phyloP scores from a whole-genome alignment of 2,329 filamentous ascomycete genomes.

The Hymenotorrendiella dingleyae region DNA sequence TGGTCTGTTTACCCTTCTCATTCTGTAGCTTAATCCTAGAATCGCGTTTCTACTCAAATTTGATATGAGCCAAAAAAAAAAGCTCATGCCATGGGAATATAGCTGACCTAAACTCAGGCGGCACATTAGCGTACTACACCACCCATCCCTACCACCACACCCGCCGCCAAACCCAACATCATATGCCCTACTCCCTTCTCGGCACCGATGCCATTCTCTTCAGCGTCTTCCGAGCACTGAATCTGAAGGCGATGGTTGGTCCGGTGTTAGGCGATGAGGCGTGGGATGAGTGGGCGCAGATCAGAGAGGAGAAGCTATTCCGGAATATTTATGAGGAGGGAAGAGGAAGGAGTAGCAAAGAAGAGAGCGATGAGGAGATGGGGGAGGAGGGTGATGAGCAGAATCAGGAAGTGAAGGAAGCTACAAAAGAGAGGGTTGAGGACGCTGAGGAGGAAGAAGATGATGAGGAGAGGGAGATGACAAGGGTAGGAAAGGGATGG shows the following conservation, averaged over 20 bases:
- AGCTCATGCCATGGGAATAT: too few relatives aligned
- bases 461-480: background rate
- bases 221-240: constrained; percentile 30
- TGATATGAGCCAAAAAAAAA: too few relatives aligned
- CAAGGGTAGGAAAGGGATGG: constrained; percentile 7
- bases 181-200: constrained; percentile 37
- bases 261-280: constrained; percentile 25
- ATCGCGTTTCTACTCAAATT: too few relatives aligned
- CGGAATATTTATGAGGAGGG: constrained; percentile 6
- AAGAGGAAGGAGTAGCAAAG: background rate
- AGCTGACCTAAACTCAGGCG: too few relatives aligned
- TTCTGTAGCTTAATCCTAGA: background rate
- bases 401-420: too few relatives aligned
- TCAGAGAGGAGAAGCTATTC: constrained; percentile 1
- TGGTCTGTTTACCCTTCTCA: constrained; percentile 23
- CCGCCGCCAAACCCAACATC: constrained; percentile 3
- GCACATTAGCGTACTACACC: constrained; percentile 39
- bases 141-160: constrained; percentile 43
- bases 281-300: constrained; percentile 11
- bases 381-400: background rate
- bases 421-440: background rate
- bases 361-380: constrained; percentile 3
- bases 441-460: background rate
- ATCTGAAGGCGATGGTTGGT: constrained; percentile 27
- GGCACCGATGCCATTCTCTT: constrained; percentile 41